Evolutionary conservation across 1,284 basidiomycete genomes (phyloP), one percentile per base, ranked within the genome.

Genomic region (Heterobasidion occidentale): DNA sequence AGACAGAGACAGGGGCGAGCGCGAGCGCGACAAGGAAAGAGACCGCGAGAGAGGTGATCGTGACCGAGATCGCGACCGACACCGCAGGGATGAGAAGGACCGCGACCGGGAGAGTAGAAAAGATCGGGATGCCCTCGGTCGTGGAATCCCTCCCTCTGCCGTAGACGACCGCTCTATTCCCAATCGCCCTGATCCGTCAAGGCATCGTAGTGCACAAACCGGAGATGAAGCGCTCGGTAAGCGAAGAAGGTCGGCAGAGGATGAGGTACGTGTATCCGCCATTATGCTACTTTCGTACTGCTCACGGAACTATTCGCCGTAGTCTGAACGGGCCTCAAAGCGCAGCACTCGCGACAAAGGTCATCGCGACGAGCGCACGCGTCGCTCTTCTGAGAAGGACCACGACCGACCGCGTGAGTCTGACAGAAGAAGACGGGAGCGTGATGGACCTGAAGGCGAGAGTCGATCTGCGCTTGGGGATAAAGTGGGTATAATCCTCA

Each of bases 271-370:
- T 74, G 9, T 44, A 55, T 48, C 58, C 38, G 46, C 11, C 19
- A 12, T 11, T 48, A 15, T 48, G 12, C 9, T n/a, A 1, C 17
- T 48, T 48, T 19, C 46, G 12, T 11, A 4, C 19, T 48, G 46
- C 27, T 48, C 9, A 48, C 19, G n/a, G 11, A 19, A 11, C 19
- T 38, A 44, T 44, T 53, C 35, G 27, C 51, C 12, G 55, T 61
- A 90, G 86, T 71, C 79, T 58, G 88, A 90, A 55, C 79, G 88
- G 59, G 76, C 77, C 47, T 79, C 83, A 12, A 90, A 90, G 66
- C 83, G 88, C 36, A 79, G 80, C 55, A 85, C 87, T 58, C 83
- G 88, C 51, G 88, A 87, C 65, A 88, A 90, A 7, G 71, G 79
- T 34, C 84, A 89, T 64, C 80, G 87, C 56, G 88, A 90, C 58